phyloP scores from a whole-genome alignment of 768 basidiomycete genomes.

The Kwoniella bestiolae region DNA sequence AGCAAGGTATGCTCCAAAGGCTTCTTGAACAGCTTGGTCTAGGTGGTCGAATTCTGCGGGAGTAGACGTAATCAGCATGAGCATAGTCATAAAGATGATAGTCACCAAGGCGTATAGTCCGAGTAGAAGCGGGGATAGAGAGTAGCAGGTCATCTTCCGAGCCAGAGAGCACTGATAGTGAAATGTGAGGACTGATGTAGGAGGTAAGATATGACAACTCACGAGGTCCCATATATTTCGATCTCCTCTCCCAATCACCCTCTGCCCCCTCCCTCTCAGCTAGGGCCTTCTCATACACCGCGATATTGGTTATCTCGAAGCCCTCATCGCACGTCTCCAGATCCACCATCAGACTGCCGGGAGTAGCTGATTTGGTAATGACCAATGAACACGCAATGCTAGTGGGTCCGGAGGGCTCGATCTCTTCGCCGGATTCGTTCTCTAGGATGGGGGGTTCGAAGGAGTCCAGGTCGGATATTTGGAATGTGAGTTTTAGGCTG shows the following conservation, averaged over 20 bases:
- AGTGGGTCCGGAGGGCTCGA: slow-evolving; percentile 57
- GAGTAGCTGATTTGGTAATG: slow-evolving; percentile 69
- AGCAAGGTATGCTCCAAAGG: slow-evolving; percentile 84
- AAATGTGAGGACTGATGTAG: too few species aligned
- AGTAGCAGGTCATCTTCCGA: too few species aligned
- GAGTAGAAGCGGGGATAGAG: too few species aligned
- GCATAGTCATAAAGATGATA: too few species aligned
- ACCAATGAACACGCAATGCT: slow-evolving; percentile 79
- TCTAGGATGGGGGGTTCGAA: slow-evolving; percentile 59
- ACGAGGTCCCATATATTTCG: slow-evolving; percentile 89
- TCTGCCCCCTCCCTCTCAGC: slow-evolving; percentile 81
- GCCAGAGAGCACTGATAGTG: too few species aligned
- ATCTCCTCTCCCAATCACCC: slow-evolving; percentile 90
- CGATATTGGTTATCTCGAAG: slow-evolving; percentile 78
- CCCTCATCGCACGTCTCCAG: slow-evolving; percentile 52
- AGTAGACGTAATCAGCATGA: slow-evolving; percentile 1
- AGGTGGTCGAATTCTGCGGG: slow-evolving; percentile 78
- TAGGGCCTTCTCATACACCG: slow-evolving; percentile 74
- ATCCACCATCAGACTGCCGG: slow-evolving; percentile 68
- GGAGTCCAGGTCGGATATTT: slow-evolving; percentile 79
- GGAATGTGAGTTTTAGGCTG: slow-evolving; percentile 89
- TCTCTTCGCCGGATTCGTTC: slow-evolving; percentile 48
- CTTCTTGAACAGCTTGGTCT: slow-evolving; percentile 82
- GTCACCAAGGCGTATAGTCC: too few species aligned
- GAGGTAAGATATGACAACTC: slow-evolving; percentile 58